Evolutionary conservation across 1,284 basidiomycete genomes (phyloP).

Genomic region (Sporisorium sorghi): DNA sequence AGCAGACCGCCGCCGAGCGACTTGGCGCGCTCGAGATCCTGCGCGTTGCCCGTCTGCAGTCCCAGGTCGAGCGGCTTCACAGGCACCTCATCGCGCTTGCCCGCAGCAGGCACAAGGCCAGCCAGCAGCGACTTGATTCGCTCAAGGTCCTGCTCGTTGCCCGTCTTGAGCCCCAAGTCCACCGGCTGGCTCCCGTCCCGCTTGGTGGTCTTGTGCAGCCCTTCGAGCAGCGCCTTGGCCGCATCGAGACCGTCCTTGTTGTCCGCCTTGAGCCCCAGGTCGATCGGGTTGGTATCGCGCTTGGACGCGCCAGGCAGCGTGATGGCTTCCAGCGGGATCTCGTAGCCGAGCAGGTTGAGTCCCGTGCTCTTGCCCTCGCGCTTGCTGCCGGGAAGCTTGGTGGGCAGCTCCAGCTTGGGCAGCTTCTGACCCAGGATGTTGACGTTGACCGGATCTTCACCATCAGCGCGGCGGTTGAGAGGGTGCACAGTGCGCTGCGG

Average conservation of each 20-base stretch:
- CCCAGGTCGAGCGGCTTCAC: constrained; percentile 25
- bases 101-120: constrained; percentile 19
- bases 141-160: constrained; percentile 34
- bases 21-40: constrained; percentile 29
- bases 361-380: constrained; percentile 19
- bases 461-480: constrained; percentile 28
- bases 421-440: constrained; percentile 20
- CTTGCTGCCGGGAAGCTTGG: constrained; percentile 23
- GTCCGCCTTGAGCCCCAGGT: constrained; percentile 26
- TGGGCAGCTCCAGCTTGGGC: constrained; percentile 5
- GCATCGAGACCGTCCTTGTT: constrained; percentile 32
- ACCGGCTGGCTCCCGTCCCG: constrained; percentile 19
- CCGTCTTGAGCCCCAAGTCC: constrained; percentile 25
- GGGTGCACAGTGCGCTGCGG: constrained; percentile 31
- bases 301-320: not conserved
- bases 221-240: constrained; percentile 17
- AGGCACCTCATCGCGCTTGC: constrained; percentile 22
- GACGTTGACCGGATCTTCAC: constrained; percentile 16
- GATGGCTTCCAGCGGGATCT: constrained; percentile 24
- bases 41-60: constrained; percentile 30
- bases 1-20: constrained; percentile 29
- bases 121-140: constrained; percentile 15
- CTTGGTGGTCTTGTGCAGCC: constrained; percentile 18
- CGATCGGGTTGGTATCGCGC: constrained; percentile 7
- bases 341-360: constrained; percentile 26